phyloP scores from a whole-genome alignment of 225 moss, liverwort and hornwort genomes.

The Marchantia polymorpha region DNA sequence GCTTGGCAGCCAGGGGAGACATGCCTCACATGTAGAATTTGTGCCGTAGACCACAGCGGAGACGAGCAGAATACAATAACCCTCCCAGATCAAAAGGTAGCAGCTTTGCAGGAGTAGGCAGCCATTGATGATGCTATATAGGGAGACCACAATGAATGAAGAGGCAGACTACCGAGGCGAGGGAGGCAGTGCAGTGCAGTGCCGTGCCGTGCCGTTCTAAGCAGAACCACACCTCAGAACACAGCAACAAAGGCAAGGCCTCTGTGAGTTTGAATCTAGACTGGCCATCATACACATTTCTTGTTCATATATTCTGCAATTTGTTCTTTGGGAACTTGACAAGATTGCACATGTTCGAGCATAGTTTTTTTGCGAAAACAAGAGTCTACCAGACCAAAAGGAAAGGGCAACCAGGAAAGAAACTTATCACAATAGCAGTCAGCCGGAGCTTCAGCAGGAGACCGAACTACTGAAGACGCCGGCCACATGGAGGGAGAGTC shows the following conservation, averaged over 20 bases:
- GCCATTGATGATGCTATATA: conserved; percentile 50
- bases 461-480: conserved; percentile 82
- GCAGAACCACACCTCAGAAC: conserved; percentile 99
- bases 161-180: conserved; percentile 53
- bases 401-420: conserved; percentile 75
- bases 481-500: conserved; percentile 72
- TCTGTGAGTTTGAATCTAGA: conserved; percentile 78
- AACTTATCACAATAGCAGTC: conserved; percentile 87
- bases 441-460: conserved; percentile 95
- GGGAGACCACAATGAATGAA: conserved; percentile 48
- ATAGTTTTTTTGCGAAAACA: conserved; percentile 53
- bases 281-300: conserved; percentile 47
- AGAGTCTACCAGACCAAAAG: conserved; percentile 52
- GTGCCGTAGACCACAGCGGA: conserved; percentile 37
- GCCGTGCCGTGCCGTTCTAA: conserved; percentile 99
- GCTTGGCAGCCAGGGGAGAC: conserved; percentile 32
- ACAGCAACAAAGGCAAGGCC: conserved; percentile 99
- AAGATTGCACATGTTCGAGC: conserved; percentile 42
- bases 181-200: conserved; percentile 95
- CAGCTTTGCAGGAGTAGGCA: conserved; percentile 51
- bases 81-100: conserved; percentile 49
- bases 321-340: conserved; percentile 38
- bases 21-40: conserved; percentile 39
- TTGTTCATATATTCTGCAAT: conserved; percentile 33
- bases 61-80: conserved; percentile 50